These are phyloP conservation scores for Clitopilus passeckerianus DNA, from an alignment of 768 basidiomycete species.

Conservation along the genomic window DNA sequence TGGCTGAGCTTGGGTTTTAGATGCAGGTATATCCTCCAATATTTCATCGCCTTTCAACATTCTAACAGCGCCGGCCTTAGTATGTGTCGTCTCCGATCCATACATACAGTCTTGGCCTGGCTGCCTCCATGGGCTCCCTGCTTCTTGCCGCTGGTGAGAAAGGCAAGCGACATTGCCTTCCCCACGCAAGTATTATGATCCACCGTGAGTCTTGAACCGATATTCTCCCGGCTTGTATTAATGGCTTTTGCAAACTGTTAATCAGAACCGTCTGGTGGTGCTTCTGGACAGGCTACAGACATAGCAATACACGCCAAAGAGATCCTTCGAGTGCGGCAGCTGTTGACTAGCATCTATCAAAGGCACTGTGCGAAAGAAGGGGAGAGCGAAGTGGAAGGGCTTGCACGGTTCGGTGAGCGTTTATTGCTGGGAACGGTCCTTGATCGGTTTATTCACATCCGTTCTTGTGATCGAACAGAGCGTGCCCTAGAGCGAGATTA, in stretches of 20 bases:
- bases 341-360: constrained; percentile 86
- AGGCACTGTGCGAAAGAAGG: constrained; percentile 69
- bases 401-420: constrained; percentile 73
- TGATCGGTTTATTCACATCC: neutral
- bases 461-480: constrained; percentile 41
- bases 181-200: constrained; percentile 97
- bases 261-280: constrained; percentile 93
- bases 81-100: constrained; percentile 95
- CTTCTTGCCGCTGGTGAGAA: constrained; percentile 87
- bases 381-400: constrained; percentile 59
- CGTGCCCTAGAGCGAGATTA: constrained; percentile 91
- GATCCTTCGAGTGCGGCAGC: constrained; percentile 82
- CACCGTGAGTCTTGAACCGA: constrained; percentile 60
- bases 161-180: constrained; percentile 88
- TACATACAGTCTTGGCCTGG: constrained; percentile 94
- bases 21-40: constrained; percentile 54
- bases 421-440: neutral
- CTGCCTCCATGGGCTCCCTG: constrained; percentile 94
- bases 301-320: constrained; percentile 98
- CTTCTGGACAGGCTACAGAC: constrained; percentile 92
- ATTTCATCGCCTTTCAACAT: constrained; percentile 9
- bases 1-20: constrained; percentile 26
- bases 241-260: neutral
- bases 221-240: constrained; percentile 6
- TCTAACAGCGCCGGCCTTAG: constrained; percentile 29